phyloP scores from a whole-genome alignment of 768 basidiomycete genomes.

The Leccinum broughii region DNA sequence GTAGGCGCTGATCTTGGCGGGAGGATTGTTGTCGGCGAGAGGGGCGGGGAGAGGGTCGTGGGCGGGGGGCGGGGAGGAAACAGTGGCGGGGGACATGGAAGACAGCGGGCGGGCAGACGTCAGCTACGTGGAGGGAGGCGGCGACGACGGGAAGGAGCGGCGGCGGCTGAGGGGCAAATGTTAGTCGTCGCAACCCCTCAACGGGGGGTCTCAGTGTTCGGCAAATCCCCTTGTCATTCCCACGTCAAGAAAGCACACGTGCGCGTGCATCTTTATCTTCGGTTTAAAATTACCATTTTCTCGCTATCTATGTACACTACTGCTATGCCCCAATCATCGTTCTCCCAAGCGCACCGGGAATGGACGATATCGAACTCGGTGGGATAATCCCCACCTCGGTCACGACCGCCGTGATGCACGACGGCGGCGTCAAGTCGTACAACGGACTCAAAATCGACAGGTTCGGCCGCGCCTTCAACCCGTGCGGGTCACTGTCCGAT shows the following conservation, averaged over 20 bases:
- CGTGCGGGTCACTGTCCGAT: slow-evolving; percentile 7
- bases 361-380: slow-evolving; percentile 84
- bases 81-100: slow-evolving; percentile 28
- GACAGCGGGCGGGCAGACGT: slow-evolving; percentile 11
- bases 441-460: slow-evolving; percentile 83
- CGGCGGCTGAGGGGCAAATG: slow-evolving; percentile 6
- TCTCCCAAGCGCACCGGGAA: slow-evolving; percentile 62
- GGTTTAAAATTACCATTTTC: not conserved
- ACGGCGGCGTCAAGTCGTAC: slow-evolving; percentile 93
- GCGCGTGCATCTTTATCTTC: not conserved
- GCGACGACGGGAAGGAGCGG: slow-evolving; percentile 8
- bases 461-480: slow-evolving; percentile 42
- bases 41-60: slow-evolving; percentile 7
- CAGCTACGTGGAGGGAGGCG: slow-evolving; percentile 10
- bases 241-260: slow-evolving; percentile 25
- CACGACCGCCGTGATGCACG: slow-evolving; percentile 91
- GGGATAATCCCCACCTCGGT: slow-evolving; percentile 97
- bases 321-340: slow-evolving; percentile 24
- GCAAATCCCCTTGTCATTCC: slow-evolving; percentile 15
- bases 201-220: slow-evolving; percentile 9
- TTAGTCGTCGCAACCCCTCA: slow-evolving; percentile 6
- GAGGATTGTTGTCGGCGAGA: slow-evolving; percentile 27
- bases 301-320: not conserved
- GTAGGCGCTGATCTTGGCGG: slow-evolving; percentile 88
- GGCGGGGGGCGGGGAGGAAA: slow-evolving; percentile 9